Evolutionary conservation across 345 rosid genomes (phyloP).

Genomic region (Hypericum androsaemum): DNA sequence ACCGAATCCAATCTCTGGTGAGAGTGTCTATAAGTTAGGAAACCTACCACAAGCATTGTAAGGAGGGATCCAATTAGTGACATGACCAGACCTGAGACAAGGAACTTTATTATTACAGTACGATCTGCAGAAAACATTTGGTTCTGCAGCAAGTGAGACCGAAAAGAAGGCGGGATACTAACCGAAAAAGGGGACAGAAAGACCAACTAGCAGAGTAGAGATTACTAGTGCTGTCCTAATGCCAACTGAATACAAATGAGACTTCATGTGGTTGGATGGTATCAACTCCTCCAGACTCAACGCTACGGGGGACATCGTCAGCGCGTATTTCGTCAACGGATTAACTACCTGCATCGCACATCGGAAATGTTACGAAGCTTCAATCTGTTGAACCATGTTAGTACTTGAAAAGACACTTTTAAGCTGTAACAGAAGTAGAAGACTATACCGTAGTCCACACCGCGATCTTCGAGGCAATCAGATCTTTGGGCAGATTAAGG

Average conservation of each 20-base stretch:
- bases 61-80: conserved; percentile 80
- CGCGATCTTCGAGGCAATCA: conserved; percentile 87
- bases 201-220: conserved; percentile 10
- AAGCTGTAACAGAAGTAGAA: too few relatives aligned
- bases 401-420: too few relatives aligned
- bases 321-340: conserved; percentile 1
- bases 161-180: not conserved
- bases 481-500: conserved; percentile 76
- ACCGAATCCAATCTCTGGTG: not conserved
- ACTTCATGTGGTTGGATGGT: not conserved
- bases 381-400: too few relatives aligned
- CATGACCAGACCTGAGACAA: conserved; percentile 23
- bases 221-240: conserved; percentile 2
- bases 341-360: conserved; percentile 7
- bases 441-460: conserved; percentile 65
- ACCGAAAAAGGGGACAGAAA: conserved; percentile 3
- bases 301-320: conserved; percentile 2
- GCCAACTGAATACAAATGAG: not conserved
- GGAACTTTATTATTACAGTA: not conserved
- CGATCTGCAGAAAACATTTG: not conserved
- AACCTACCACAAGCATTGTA: conserved; percentile 86
- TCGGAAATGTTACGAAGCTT: too few relatives aligned
- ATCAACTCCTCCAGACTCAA: conserved; percentile 3
- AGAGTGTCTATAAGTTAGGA: not conserved
- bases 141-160: not conserved